phyloP scores from a whole-genome alignment of 2,329 filamentous ascomycete genomes.

The Plectosphaerella plurivora region DNA sequence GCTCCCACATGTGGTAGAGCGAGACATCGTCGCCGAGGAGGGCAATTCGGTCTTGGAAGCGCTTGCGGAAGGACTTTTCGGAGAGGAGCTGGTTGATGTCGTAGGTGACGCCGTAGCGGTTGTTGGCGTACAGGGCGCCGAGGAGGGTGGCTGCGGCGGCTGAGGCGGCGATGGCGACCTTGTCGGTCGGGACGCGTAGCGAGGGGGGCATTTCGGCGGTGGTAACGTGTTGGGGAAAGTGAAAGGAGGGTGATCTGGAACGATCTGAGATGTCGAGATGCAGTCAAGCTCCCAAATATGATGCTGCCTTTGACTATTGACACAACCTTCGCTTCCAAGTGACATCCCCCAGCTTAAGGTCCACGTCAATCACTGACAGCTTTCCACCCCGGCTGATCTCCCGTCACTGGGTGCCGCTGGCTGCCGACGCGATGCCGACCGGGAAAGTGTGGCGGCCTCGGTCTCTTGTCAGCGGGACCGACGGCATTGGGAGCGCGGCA shows the following conservation, averaged over 20 bases:
- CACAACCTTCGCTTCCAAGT: no score
- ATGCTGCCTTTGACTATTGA: no score
- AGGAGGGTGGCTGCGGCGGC: not conserved
- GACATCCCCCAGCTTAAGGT: no score
- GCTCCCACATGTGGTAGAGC: not conserved
- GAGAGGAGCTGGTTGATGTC: constrained; percentile 1
- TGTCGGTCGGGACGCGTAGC: not conserved
- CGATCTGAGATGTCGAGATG: not conserved
- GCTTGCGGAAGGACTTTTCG: constrained; percentile 1
- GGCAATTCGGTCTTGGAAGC: not conserved
- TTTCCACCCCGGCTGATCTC: not conserved
- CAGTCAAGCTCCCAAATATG: not conserved
- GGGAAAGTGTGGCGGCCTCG: not conserved
- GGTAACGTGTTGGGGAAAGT: not conserved
- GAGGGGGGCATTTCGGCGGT: not conserved
- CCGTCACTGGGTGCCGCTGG: not conserved
- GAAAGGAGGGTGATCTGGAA: not conserved
- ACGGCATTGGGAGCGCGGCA: not conserved
- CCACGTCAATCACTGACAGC: no score
- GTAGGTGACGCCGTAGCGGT: not conserved
- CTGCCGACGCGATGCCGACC: not conserved
- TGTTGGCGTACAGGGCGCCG: constrained; percentile 1
- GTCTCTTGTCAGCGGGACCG: not conserved
- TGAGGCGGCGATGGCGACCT: not conserved
- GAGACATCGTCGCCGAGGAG: not conserved